Evolutionary conservation across 2,329 filamentous ascomycete genomes (phyloP).

Genomic region (Botrytis fabae): DNA sequence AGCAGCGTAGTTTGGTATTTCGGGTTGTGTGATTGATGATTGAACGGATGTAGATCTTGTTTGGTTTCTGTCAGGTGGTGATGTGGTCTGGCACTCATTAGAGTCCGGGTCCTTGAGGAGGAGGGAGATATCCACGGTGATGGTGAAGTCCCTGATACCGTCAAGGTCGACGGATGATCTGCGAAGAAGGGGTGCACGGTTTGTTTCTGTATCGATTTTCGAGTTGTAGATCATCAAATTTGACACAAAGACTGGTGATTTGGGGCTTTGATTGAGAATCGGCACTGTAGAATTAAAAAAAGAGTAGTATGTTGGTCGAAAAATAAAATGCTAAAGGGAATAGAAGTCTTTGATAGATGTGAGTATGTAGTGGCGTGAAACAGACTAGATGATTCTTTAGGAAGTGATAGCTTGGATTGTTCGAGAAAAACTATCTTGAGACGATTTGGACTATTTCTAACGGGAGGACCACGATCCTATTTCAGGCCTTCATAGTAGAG

Average conservation of each 20-base stretch:
- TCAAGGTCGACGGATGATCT: slow-evolving; percentile 42
- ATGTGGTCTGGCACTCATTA: slow-evolving; percentile 63
- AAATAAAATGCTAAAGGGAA: slow-evolving; percentile 28
- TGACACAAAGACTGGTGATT: slow-evolving; percentile 28
- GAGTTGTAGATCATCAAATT: slow-evolving; percentile 17
- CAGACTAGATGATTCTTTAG: slow-evolving; percentile 31
- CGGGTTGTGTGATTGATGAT: slow-evolving; percentile 32
- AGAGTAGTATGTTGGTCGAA: slow-evolving; percentile 24
- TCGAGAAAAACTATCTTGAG: slow-evolving; percentile 38
- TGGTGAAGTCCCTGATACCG: slow-evolving; percentile 48
- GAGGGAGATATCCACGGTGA: slow-evolving; percentile 93
- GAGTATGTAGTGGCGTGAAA: slow-evolving; percentile 37
- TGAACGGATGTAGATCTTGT: slow-evolving; percentile 36
- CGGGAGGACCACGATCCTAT: slow-evolving; percentile 40
- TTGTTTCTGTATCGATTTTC: slow-evolving; percentile 22
- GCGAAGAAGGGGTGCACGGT: slow-evolving; percentile 31
- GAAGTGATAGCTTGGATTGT: slow-evolving; percentile 31
- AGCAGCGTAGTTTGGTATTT: slow-evolving; percentile 34
- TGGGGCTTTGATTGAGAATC: slow-evolving; percentile 27
- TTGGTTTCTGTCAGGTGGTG: slow-evolving; percentile 42
- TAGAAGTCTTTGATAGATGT: slow-evolving; percentile 30
- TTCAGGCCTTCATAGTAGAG: slow-evolving; percentile 44
- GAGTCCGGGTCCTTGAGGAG: slow-evolving; percentile 77
- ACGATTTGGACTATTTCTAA: slow-evolving; percentile 35
- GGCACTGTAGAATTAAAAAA: slow-evolving; percentile 24